phyloP scores from a whole-genome alignment of 768 basidiomycete genomes.

The Russula virescens region DNA sequence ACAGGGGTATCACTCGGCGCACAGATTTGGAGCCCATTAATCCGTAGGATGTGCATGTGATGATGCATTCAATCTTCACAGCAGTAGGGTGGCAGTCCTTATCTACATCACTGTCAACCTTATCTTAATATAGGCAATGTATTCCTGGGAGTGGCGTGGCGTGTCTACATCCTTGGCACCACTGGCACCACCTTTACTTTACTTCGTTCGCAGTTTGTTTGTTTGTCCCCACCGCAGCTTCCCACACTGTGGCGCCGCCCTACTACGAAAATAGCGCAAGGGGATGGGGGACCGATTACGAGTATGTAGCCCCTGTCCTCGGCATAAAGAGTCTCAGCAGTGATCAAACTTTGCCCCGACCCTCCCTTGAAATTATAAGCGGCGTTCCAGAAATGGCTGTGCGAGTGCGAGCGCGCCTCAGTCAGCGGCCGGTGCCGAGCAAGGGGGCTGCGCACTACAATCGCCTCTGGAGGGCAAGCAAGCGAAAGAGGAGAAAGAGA shows the following conservation, averaged over 20 bases:
- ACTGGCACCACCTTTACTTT: too few species aligned
- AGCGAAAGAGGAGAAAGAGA: neutral
- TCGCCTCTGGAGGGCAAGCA: neutral
- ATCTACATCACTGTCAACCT: neutral
- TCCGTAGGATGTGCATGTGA: constrained; percentile 2
- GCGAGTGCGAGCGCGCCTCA: neutral
- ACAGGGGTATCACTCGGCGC: neutral
- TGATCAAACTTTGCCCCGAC: constrained; percentile 4
- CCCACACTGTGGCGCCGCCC: neutral
- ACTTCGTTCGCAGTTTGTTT: neutral
- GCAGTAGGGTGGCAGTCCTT: neutral
- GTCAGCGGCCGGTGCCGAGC: neutral
- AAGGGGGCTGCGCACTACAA: neutral
- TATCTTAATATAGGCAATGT: neutral
- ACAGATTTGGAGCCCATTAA: neutral
- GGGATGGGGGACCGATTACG: neutral
- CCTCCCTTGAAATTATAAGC: neutral
- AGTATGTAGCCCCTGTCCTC: constrained; percentile 6
- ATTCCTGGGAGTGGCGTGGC: neutral
- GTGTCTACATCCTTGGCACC: too few species aligned
- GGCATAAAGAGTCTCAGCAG: neutral
- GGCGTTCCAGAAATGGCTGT: constrained; percentile 10
- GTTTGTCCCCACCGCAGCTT: neutral
- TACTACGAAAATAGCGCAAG: too few species aligned
- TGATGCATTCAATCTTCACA: neutral